phyloP scores from a whole-genome alignment of 331 rosid genomes.

The Telfairia occidentalis region DNA sequence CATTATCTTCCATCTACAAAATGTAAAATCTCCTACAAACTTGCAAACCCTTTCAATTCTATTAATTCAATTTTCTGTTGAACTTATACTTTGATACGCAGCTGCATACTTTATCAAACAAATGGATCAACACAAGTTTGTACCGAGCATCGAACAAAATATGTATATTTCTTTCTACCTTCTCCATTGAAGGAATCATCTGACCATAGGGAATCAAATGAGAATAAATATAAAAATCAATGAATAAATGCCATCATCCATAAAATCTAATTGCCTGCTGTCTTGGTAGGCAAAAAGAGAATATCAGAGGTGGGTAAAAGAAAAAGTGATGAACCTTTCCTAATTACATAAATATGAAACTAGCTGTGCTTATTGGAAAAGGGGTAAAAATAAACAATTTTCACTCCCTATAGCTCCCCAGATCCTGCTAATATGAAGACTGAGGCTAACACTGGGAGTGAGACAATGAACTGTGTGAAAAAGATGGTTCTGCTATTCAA shows the following conservation, averaged over 20 bases:
- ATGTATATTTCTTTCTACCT: no score
- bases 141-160: no score
- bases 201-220: neutral
- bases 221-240: neutral
- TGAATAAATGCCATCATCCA: neutral
- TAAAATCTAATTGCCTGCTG: neutral
- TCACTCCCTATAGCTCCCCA: conserved; percentile 15
- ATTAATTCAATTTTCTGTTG: neutral
- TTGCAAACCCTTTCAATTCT: neutral
- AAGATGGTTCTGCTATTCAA: neutral
- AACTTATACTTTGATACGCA: neutral
- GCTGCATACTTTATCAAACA: neutral
- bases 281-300: neutral
- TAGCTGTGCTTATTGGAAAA: conserved; percentile 4
- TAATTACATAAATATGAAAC: conserved; percentile 2
- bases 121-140: neutral
- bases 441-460: conserved; percentile 9
- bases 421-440: neutral
- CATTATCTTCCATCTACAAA: neutral
- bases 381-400: neutral
- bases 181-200: neutral
- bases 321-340: neutral
- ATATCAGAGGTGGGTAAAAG: neutral
- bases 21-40: neutral
- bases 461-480: neutral